Percentiles rank a stretch among this genome's conserved stretches.
Conservation (phyloP, 2,329 filamentous ascomycete species). For the Colletotrichum sp. region DNA sequence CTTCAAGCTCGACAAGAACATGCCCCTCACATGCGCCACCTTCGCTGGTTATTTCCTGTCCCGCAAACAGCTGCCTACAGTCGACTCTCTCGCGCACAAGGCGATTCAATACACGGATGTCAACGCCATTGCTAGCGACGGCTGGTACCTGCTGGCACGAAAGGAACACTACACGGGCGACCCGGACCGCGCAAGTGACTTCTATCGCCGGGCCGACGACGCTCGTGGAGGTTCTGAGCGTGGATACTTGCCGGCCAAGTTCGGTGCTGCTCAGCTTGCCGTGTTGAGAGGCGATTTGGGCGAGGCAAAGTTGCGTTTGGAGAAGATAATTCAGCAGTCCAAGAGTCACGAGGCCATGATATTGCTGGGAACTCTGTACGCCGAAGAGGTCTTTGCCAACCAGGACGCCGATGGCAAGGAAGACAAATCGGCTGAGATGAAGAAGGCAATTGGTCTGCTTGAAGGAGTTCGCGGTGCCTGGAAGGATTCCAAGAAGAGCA, state of each 20-base stretch:
- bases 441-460: constrained; percentile 84
- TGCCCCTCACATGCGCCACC: constrained; percentile 86
- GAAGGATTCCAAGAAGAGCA: constrained; percentile 90
- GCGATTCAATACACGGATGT: constrained; percentile 96
- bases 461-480: constrained; percentile 86
- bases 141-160: constrained; percentile 92
- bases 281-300: constrained; percentile 84
- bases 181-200: constrained; percentile 76
- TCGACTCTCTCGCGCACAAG: constrained; percentile 86
- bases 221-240: constrained; percentile 90
- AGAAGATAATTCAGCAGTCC: constrained; percentile 90
- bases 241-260: constrained; percentile 92
- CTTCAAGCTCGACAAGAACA: constrained; percentile 91
- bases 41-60: constrained; percentile 92
- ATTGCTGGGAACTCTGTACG: constrained; percentile 87
- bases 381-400: constrained; percentile 88
- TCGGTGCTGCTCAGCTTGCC: constrained; percentile 88
- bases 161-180: constrained; percentile 89
- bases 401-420: constrained; percentile 78
- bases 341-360: constrained; percentile 90
- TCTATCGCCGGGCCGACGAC: constrained; percentile 88
- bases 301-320: constrained; percentile 89
- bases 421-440: constrained; percentile 83
- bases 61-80: constrained; percentile 78
- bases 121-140: constrained; percentile 94